A percentile compares a stretch with the other conserved stretches of the same genome.
Evolutionary conservation across 345 rosid species (phyloP).

Genomic region (Excoecaria cochinchinensis): DNA sequence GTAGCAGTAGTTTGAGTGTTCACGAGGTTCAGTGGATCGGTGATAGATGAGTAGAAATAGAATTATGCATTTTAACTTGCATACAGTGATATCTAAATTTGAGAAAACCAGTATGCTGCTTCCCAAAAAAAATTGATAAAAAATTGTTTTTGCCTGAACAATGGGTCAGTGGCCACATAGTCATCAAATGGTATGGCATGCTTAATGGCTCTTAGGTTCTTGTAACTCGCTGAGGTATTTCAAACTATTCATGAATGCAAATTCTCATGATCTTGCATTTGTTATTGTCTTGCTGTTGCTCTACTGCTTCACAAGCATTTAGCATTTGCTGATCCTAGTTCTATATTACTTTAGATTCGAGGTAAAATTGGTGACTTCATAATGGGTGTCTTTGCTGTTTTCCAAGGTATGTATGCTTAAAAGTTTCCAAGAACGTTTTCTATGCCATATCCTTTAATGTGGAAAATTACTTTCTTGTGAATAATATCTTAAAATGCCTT

Average conservation of each 20-base stretch:
- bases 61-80: background rate
- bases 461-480: slow-evolving; percentile 1
- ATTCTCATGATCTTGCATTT: background rate
- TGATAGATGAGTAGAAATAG: background rate
- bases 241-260: background rate
- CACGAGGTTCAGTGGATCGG: background rate
- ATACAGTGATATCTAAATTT: background rate
- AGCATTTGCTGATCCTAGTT: slow-evolving; percentile 24
- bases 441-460: background rate
- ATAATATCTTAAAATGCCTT: slow-evolving; percentile 1
- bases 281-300: background rate
- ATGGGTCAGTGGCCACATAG: background rate
- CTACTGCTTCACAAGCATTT: background rate
- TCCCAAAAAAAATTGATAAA: background rate
- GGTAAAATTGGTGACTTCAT: slow-evolving; percentile 76
- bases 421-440: slow-evolving; percentile 4
- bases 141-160: background rate
- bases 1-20: background rate
- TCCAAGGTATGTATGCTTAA: slow-evolving; percentile 61
- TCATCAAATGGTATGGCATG: background rate
- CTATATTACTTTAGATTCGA: slow-evolving; percentile 50
- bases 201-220: slow-evolving; percentile 1
- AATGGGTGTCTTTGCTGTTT: slow-evolving; percentile 69
- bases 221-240: background rate
- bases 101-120: background rate